phyloP scores from a whole-genome alignment of 768 basidiomycete species.

The Collybia nuda region DNA sequence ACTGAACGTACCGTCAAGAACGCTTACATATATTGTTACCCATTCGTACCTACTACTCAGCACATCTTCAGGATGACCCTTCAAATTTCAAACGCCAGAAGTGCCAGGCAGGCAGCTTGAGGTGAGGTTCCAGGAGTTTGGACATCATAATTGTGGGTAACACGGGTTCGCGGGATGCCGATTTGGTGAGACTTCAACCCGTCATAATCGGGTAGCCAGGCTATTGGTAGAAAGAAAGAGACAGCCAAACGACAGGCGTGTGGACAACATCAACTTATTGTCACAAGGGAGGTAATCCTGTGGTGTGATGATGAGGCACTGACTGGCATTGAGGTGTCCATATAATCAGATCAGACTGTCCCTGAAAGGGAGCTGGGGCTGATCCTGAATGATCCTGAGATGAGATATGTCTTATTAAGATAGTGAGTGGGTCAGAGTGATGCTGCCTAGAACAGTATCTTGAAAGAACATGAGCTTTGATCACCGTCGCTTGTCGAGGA shows the following conservation, averaged over 20 bases:
- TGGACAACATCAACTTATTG: conserved; percentile 6
- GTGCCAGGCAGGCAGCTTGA: no score
- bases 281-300: no score
- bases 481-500: not conserved
- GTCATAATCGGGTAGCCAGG: conserved; percentile 9
- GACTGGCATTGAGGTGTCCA: no score
- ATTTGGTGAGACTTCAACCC: conserved; percentile 8
- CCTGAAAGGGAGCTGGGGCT: not conserved
- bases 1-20: no score
- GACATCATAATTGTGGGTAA: not conserved
- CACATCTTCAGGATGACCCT: no score
- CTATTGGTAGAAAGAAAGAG: no score
- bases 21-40: no score
- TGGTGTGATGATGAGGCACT: no score
- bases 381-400: not conserved
- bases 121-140: no score
- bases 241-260: not conserved
- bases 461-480: conserved; percentile 6
- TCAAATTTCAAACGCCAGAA: no score
- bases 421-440: conserved; percentile 13
- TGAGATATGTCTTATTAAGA: conserved; percentile 6
- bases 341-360: no score
- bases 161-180: conserved; percentile 5
- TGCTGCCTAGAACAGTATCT: conserved; percentile 10
- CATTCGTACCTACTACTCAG: no score